Conservation (phyloP, 2,329 filamentous ascomycete genomes). For the Hymenoscyphus linearis region DNA sequence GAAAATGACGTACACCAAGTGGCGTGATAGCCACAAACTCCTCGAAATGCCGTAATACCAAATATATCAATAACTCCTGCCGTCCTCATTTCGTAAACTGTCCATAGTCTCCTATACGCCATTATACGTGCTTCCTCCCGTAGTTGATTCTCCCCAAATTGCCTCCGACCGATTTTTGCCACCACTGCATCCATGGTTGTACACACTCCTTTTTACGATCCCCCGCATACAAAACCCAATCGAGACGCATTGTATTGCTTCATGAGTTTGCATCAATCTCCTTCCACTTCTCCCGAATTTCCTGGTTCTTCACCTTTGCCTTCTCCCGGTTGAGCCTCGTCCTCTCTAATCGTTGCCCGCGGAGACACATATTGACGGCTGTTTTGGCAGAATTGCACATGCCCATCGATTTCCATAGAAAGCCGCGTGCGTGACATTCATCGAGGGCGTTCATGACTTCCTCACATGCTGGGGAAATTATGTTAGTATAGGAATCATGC, state of each 20-base stretch:
- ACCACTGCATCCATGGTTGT: not conserved
- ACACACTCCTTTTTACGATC: not conserved
- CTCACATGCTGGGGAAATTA: slow-evolving; percentile 68
- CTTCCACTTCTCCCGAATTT: slow-evolving; percentile 72
- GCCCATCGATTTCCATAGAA: slow-evolving; percentile 84
- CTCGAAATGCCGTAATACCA: slow-evolving; percentile 8
- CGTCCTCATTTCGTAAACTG: not conserved
- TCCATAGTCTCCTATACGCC: not conserved
- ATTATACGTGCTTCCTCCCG: not conserved
- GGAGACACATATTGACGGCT: slow-evolving; percentile 78
- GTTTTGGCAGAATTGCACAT: slow-evolving; percentile 86
- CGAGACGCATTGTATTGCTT: not conserved
- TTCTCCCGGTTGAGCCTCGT: slow-evolving; percentile 71
- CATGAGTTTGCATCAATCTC: slow-evolving; percentile 69
- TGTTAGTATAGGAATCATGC: slow-evolving; percentile 11
- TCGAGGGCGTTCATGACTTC: slow-evolving; percentile 91
- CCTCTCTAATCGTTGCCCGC: slow-evolving; percentile 71
- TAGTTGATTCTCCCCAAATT: not conserved
- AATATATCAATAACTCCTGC: slow-evolving; percentile 1
- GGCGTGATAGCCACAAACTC: slow-evolving; percentile 14
- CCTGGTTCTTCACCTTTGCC: slow-evolving; percentile 63
- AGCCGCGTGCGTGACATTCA: slow-evolving; percentile 89
- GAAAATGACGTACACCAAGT: not conserved
- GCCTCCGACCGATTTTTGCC: not conserved
- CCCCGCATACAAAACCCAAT: not conserved